A percentile compares a stretch with the other conserved stretches of the same genome.
Conservation (phyloP, 208 protist genomes). For the Leishmania guyanensis region DNA sequence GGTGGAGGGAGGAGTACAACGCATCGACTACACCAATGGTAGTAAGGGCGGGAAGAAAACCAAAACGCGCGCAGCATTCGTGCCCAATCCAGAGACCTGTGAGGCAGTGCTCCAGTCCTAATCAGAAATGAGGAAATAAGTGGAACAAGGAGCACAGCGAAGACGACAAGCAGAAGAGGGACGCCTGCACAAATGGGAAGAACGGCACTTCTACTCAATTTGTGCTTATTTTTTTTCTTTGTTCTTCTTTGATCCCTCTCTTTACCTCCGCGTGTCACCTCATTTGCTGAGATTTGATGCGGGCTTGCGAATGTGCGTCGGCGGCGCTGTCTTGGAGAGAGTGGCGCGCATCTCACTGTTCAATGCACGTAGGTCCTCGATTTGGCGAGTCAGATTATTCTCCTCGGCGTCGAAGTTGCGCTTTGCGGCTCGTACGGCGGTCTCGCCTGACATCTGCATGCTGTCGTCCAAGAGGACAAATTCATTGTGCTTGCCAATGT, state of each 20-base stretch:
- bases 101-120: background rate
- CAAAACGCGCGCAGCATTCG: background rate
- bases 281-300: background rate
- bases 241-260: too few species aligned
- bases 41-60: background rate
- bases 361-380: constrained; percentile 54
- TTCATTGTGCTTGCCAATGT: constrained; percentile 59
- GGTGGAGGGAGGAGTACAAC: background rate
- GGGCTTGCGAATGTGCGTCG: background rate
- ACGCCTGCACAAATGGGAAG: background rate
- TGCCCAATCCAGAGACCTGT: background rate
- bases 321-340: constrained; percentile 8
- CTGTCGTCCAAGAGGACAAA: constrained; percentile 54
- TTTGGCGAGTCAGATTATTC: constrained; percentile 11
- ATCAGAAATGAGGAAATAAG: background rate
- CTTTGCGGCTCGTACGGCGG: constrained; percentile 14
- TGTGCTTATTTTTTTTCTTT: too few species aligned
- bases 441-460: constrained; percentile 24
- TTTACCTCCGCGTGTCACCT: background rate
- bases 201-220: background rate
- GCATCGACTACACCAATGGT: background rate
- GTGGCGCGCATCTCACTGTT: constrained; percentile 54
- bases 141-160: background rate
- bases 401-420: constrained; percentile 33
- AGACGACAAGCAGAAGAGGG: background rate